phyloP scores from a whole-genome alignment of 805 yeast genomes.

The Starmerella roubikii region DNA sequence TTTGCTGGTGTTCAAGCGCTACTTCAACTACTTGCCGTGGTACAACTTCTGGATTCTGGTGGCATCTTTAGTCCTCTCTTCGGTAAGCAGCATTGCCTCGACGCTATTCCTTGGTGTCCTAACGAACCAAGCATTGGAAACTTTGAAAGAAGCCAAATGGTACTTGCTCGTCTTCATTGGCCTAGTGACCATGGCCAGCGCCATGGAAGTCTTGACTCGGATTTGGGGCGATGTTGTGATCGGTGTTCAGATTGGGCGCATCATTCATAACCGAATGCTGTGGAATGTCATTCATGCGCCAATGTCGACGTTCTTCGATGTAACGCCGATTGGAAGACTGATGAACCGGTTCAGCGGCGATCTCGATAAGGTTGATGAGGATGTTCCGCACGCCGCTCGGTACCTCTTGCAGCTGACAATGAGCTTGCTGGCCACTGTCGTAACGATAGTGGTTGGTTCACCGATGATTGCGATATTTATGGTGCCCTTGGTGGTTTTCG shows the following conservation, averaged over 20 bases:
- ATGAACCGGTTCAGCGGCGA: slow-evolving; percentile 71
- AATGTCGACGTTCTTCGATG: slow-evolving; percentile 56
- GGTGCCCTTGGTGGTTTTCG: slow-evolving; percentile 41
- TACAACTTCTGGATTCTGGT: slow-evolving; percentile 32
- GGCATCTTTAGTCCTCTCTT: slow-evolving; percentile 24
- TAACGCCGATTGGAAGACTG: slow-evolving; percentile 70
- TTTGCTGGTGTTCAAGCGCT: slow-evolving; percentile 19
- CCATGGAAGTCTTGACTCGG: slow-evolving; percentile 20
- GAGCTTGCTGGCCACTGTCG: slow-evolving; percentile 41
- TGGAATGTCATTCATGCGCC: slow-evolving; percentile 51
- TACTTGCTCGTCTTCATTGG: slow-evolving; percentile 74
- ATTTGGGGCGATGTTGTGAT: slow-evolving; percentile 50
- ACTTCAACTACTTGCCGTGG: slow-evolving; percentile 22
- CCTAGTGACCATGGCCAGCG: slow-evolving; percentile 35
- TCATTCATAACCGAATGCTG: slow-evolving; percentile 44
- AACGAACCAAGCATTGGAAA: slow-evolving; percentile 16
- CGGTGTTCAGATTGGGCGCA: slow-evolving; percentile 7
- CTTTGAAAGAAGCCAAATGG: slow-evolving; percentile 22
- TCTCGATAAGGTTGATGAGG: slow-evolving; percentile 60
- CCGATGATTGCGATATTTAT: slow-evolving; percentile 55
- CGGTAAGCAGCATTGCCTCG: slow-evolving; percentile 12
- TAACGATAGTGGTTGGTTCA: slow-evolving; percentile 47
- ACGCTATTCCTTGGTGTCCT: slow-evolving; percentile 19
- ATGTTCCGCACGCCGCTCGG: slow-evolving; percentile 46
- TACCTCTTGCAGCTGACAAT: slow-evolving; percentile 38